Evolutionary conservation across 2,329 filamentous ascomycete genomes (phyloP), one percentile per base, ranked within the genome.

Genomic region (Polytolypa hystricis): DNA sequence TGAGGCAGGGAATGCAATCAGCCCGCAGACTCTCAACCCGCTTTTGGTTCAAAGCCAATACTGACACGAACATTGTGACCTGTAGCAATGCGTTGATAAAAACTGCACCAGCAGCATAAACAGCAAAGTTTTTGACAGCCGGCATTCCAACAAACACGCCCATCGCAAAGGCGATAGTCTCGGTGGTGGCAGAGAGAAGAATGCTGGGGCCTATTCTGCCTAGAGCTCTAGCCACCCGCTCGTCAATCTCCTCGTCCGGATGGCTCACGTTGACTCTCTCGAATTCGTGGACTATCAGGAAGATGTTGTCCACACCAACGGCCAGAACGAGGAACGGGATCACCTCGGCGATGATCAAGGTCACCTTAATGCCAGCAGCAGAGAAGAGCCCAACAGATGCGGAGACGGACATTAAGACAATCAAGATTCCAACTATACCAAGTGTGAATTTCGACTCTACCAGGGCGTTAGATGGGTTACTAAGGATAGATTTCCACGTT

Each of bases 281-380:
- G 41, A 98, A 93, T 60, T 98, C 91, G 60, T 98, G 91, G 1
- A 98, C 91, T 41, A 98, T 94, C 38, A 98, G 67, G 64, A 98
- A 98, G 51, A 98, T 96, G 54, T 98, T 98, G 70, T 98, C 91
- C 2, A 98, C 93, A 30, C 91, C 91, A 18, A 98, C 87, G 9
- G 91, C 91, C 14, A 98, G 67, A 7, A 98, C 89, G 45, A 98
- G 79, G 60, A 98, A 98, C 0, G 91, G 91, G 46, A 98, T 98
- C 42, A 98, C 91, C 55, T 98, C 91, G 4, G 93, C 89, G 42
- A 98, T 98, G 52, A 98, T 98, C 47, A 98, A 68, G 0, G 91
- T 98, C 10, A 89, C 91, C 61, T 93, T 95, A 52, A 98, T 75
- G 1, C 87, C 87, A 25, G 78, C 74, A 56, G 85, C 91, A 1